Evolutionary conservation across 169 alveolate genomes (phyloP).

Genomic region (Plasmodium cynomolgi): DNA sequence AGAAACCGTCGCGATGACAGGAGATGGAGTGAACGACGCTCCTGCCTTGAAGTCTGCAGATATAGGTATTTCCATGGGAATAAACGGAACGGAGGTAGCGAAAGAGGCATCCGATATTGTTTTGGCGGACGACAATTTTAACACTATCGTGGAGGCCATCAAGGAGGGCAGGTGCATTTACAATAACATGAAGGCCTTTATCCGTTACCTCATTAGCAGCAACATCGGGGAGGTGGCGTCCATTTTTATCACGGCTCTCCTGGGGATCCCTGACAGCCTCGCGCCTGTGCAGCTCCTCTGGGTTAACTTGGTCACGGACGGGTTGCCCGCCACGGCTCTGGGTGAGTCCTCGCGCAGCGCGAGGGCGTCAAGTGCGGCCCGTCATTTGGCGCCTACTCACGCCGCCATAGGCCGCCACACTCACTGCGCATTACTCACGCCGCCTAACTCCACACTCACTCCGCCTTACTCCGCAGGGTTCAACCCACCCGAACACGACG

Average conservation of each 20-base stretch:
- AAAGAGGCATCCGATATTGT: slow-evolving; percentile 99
- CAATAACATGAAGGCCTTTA: slow-evolving; percentile 98
- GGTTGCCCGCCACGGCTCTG: slow-evolving; percentile 99
- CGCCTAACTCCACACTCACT: not conserved
- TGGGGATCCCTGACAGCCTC: slow-evolving; percentile 97
- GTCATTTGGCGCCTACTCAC: not conserved
- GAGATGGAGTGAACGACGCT: slow-evolving; percentile 99
- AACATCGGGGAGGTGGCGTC: slow-evolving; percentile 99
- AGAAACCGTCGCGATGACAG: slow-evolving; percentile 97
- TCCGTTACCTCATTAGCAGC: slow-evolving; percentile 98
- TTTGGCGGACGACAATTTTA: slow-evolving; percentile 99
- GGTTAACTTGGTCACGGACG: slow-evolving; percentile 99
- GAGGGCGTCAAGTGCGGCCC: not conserved
- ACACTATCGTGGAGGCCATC: slow-evolving; percentile 99
- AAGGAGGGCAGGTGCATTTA: slow-evolving; percentile 99
- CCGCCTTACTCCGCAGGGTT: slow-evolving; percentile 87
- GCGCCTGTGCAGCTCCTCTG: slow-evolving; percentile 99
- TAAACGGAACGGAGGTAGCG: slow-evolving; percentile 99
- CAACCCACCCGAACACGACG: slow-evolving; percentile 99
- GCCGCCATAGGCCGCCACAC: not conserved
- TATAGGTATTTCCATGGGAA: slow-evolving; percentile 99
- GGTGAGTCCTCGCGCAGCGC: slow-evolving; percentile 66
- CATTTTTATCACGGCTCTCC: slow-evolving; percentile 98
- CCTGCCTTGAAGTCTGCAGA: slow-evolving; percentile 99
- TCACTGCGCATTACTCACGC: not conserved